These are phyloP conservation scores for Plasmodium gallinaceum DNA, from an alignment of 169 alveolate species.

Conservation along the genomic window DNA sequence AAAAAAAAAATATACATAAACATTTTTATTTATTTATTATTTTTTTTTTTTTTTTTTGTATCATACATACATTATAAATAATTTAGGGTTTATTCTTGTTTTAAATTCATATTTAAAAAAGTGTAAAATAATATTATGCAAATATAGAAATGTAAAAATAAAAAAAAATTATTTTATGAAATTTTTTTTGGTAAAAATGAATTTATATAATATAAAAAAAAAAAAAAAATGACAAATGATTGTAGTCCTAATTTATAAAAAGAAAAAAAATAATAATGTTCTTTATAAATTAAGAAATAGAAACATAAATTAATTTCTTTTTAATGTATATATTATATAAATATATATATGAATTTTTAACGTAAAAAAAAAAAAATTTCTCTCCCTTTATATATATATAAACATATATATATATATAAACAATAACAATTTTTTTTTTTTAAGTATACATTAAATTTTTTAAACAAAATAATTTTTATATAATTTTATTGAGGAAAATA, in stretches of 20 bases:
- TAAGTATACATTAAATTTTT: background rate
- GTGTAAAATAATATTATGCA: constrained; percentile 11
- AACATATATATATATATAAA: background rate
- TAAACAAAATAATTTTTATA: background rate
- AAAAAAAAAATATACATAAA: too few relatives aligned
- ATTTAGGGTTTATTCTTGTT: background rate
- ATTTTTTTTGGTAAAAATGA: constrained; percentile 15
- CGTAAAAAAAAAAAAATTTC: constrained; percentile 9
- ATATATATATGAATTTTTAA: constrained; percentile 5
- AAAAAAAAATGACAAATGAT: constrained; percentile 36
- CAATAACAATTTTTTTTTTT: background rate
- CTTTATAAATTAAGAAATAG: constrained; percentile 31
- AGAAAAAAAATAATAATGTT: constrained; percentile 20
- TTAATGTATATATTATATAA: constrained; percentile 8
- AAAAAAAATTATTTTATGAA: constrained; percentile 30
- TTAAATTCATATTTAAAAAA: background rate
- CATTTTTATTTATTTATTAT: too few relatives aligned
- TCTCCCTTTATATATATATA: background rate
- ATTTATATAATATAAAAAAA: constrained; percentile 22
- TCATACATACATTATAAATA: background rate
- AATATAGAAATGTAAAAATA: constrained; percentile 23
- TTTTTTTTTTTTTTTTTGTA: too few relatives aligned
- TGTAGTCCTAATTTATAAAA: constrained; percentile 45
- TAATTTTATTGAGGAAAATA: background rate
- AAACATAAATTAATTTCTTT: constrained; percentile 29